Evolutionary conservation across 2,329 filamentous ascomycete species (phyloP), one percentile per base, ranked within the genome.

Genomic region (Mycosphaerella arachidis): DNA sequence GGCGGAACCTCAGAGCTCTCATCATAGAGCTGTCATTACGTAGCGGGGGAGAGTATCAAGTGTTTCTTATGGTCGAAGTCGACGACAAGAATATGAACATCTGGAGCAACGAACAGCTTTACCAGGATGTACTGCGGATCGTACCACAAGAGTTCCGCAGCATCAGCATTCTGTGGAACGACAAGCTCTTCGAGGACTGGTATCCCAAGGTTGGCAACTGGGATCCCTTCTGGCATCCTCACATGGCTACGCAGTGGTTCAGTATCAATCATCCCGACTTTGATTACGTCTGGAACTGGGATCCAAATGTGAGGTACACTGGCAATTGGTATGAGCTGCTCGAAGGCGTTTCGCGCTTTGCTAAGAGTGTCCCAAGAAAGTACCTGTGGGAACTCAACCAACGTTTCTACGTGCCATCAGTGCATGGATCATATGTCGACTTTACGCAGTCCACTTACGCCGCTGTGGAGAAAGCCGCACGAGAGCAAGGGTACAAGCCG

Each of bases 301-400:
- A 94, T 71, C 89, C 91, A 76, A 90, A 94, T 70, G 86, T 88
- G 33, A 83, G 91, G 52, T 88, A 89, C 70, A 91, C 86, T 0
- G 90, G 90, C 8, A 89, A 94, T 64, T 87, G 92, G 75, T 92
- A 93, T 73, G 87, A 93, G 67, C 84, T 93, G 65, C 83, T 91
- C 48, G 82, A 87, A 66, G 86, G 86, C 62, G 74, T 91, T 7
- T 75, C 77, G 24, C 74, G 80, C 1, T 85, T 84, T 63, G 80
- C 79, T 12, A 78, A 78, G 58, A 74, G 78, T 43, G 79, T 84
- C 67, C 83, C 84, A 0, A 76, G 83, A 43, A 84, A 84, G 67
- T 79, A 84, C 40, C 75, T 84, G 7, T 84, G 84, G 79, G 84
- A 86, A 68, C 79, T 83, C 35, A 81, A 82, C 67, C 79, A 79